Conservation (phyloP, 768 basidiomycete genomes). For the Boletus reticuloceps region DNA sequence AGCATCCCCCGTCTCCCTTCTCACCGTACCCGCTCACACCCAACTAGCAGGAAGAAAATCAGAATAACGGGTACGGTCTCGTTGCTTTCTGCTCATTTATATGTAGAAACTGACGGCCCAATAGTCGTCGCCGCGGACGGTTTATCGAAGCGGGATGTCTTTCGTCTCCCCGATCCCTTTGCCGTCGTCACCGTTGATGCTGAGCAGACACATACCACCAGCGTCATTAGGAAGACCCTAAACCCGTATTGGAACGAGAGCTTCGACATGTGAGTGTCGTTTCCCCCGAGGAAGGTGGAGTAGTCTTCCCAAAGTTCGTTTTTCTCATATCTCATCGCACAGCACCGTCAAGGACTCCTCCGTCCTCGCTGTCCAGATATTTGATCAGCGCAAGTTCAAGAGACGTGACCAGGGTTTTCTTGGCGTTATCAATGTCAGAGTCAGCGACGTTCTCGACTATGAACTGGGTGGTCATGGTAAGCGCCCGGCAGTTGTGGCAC, state of each 20-base stretch:
- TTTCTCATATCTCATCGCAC: conserved; percentile 10
- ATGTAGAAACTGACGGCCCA: neutral
- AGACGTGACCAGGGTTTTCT: conserved; percentile 96
- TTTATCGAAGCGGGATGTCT: conserved; percentile 91
- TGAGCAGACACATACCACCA: conserved; percentile 95
- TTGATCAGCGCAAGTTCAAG: conserved; percentile 99
- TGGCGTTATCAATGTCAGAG: conserved; percentile 94
- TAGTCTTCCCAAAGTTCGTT: neutral
- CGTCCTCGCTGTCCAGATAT: conserved; percentile 96
- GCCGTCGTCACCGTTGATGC: conserved; percentile 98
- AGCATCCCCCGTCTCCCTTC: conserved; percentile 6
- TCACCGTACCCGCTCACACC: conserved; percentile 10
- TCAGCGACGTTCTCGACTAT: conserved; percentile 87
- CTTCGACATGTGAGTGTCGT: conserved; percentile 82
- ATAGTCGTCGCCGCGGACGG: conserved; percentile 95
- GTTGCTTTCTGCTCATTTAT: neutral
- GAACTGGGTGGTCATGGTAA: conserved; percentile 91
- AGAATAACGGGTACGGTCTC: conserved; percentile 61
- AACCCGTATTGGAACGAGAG: conserved; percentile 98
- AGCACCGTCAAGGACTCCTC: conserved; percentile 98
- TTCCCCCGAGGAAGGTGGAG: neutral
- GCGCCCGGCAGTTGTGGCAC: conserved; percentile 27
- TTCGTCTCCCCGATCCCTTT: conserved; percentile 95
- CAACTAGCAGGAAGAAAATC: conserved; percentile 62
- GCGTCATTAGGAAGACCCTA: conserved; percentile 93